Evolutionary conservation across 345 rosid species (phyloP).

Genomic region (Eucalyptus microcorys): DNA sequence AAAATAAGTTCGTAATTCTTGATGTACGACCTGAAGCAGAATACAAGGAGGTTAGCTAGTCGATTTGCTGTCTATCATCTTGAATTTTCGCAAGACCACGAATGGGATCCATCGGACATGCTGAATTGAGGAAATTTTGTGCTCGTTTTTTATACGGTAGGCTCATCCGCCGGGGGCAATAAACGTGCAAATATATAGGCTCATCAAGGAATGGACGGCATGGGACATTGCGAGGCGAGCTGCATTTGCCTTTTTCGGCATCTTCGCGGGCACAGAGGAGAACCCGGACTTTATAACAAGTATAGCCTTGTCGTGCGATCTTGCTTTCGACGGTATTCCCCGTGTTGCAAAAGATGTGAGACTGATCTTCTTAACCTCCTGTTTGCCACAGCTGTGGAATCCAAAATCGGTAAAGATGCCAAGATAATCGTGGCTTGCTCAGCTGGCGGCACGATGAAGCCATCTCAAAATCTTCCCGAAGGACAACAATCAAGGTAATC

Average conservation of each 20-base stretch:
- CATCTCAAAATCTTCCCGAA: slow-evolving; percentile 83
- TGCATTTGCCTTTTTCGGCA: slow-evolving; percentile 95
- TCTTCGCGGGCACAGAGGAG: slow-evolving; percentile 95
- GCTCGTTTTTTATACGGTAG: slow-evolving; percentile 2
- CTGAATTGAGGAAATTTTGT: background rate
- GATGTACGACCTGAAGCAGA: slow-evolving; percentile 96
- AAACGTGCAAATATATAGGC: slow-evolving; percentile 86
- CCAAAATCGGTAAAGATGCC: slow-evolving; percentile 61
- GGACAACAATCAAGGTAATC: slow-evolving; percentile 88
- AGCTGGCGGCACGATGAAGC: slow-evolving; percentile 81
- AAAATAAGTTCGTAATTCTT: slow-evolving; percentile 93
- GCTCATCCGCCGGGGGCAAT: slow-evolving; percentile 87
- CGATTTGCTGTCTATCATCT: background rate
- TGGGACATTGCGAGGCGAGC: slow-evolving; percentile 99
- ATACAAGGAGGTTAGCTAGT: slow-evolving; percentile 58
- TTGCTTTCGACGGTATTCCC: background rate
- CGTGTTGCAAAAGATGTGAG: background rate
- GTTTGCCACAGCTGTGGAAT: slow-evolving; percentile 53
- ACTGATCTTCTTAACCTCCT: background rate
- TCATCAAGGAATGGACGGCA: slow-evolving; percentile 94
- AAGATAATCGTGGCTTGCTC: slow-evolving; percentile 96
- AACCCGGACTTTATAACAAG: slow-evolving; percentile 80
- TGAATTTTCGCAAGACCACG: background rate
- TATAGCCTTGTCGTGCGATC: background rate
- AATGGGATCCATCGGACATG: background rate